Conservation (phyloP, 2,329 filamentous ascomycete species). For the Coniochaeta sp. region DNA sequence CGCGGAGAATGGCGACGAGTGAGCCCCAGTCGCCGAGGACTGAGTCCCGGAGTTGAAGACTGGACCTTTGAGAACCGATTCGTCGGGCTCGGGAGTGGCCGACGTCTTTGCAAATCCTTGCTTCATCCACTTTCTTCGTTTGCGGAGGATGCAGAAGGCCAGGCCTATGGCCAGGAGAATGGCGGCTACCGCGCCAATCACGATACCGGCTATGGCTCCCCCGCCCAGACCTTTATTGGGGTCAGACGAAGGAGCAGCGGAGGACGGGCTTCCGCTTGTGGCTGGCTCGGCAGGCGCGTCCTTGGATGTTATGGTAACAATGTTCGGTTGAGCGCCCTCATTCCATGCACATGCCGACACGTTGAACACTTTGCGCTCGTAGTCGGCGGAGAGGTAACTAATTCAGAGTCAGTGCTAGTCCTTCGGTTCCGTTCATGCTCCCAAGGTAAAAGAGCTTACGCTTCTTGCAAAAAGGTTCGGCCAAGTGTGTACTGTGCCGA, state of each 20-base stretch:
- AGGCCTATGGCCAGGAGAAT: conserved; percentile 9
- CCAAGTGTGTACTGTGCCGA: conserved; percentile 25
- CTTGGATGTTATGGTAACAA: conserved; percentile 20
- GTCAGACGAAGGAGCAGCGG: neutral
- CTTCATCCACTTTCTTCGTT: conserved; percentile 14
- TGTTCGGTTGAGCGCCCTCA: conserved; percentile 21
- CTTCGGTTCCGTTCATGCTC: neutral
- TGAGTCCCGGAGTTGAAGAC: conserved; percentile 17
- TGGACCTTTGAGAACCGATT: conserved; percentile 18
- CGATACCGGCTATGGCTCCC: conserved; percentile 19
- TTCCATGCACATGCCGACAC: conserved; percentile 27
- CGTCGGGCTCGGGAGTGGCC: conserved; percentile 14
- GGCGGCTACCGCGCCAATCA: conserved; percentile 10
- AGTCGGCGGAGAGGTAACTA: conserved; percentile 28
- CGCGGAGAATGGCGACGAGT: conserved; percentile 14
- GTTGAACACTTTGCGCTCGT: conserved; percentile 30
- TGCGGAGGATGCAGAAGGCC: conserved; percentile 10
- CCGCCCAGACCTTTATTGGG: conserved; percentile 6
- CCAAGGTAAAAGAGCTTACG: conserved; percentile 13
- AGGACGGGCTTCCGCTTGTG: neutral
- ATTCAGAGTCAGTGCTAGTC: neutral
- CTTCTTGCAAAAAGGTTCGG: conserved; percentile 26
- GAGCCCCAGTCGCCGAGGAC: conserved; percentile 11
- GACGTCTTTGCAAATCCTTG: conserved; percentile 9
- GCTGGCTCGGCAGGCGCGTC: conserved; percentile 3